Conservation (phyloP, 208 protist genomes). For the Crithidia acanthocephali region DNA sequence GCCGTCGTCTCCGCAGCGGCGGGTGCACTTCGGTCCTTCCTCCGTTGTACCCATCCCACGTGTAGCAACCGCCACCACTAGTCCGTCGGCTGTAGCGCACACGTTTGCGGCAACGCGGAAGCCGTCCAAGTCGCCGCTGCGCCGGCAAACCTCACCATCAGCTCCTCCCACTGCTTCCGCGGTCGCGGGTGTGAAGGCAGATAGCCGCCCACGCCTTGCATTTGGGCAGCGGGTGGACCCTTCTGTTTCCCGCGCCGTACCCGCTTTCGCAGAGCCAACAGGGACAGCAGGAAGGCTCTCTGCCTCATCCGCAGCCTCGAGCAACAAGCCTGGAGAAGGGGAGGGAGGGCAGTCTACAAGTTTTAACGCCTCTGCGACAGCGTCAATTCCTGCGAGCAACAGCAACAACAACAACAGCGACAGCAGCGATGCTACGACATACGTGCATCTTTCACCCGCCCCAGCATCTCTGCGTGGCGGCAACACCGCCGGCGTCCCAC, state of each 20-base stretch:
- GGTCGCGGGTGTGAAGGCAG: background rate
- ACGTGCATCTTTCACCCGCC: constrained; percentile 10
- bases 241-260: constrained; percentile 3
- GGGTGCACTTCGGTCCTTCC: constrained; percentile 27
- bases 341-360: too few species aligned
- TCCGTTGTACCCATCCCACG: constrained; percentile 20
- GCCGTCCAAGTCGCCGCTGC: background rate
- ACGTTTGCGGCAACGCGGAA: background rate
- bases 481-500: constrained; percentile 29
- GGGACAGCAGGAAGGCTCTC: background rate
- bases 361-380: too few species aligned
- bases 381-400: background rate
- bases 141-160: background rate
- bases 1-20: background rate
- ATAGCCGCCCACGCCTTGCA: constrained; percentile 16
- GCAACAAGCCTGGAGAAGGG: too few species aligned
- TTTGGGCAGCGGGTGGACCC: constrained; percentile 44
- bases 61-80: background rate
- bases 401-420: background rate
- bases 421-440: constrained; percentile 2
- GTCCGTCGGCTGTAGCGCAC: too few species aligned
- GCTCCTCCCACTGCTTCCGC: background rate
- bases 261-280: background rate
- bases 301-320: background rate
- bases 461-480: constrained; percentile 17